Evolutionary conservation across 2,329 filamentous ascomycete species (phyloP).

Genomic region (Xylaria arbuscula): DNA sequence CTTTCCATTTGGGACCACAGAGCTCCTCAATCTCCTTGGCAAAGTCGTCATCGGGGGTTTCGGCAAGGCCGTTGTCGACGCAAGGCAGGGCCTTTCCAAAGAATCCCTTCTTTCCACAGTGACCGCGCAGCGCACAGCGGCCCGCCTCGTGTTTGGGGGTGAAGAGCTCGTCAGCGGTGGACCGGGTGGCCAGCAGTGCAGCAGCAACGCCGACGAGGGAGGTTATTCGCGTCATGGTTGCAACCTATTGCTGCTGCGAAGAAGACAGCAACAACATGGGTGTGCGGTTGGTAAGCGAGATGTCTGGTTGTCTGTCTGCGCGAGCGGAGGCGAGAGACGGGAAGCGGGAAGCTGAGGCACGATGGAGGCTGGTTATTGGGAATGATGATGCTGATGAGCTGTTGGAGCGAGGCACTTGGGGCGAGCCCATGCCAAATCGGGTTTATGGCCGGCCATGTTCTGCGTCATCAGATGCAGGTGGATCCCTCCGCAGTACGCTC

Average conservation of each 20-base stretch:
- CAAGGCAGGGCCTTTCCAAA: conserved; percentile 93
- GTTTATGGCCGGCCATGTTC: conserved; percentile 16
- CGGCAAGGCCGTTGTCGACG: conserved; percentile 86
- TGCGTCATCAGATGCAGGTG: conserved; percentile 33
- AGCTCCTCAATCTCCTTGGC: conserved; percentile 83
- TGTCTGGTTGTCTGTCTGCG: conserved; percentile 23
- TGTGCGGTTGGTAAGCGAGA: conserved; percentile 12
- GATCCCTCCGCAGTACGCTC: conserved; percentile 2
- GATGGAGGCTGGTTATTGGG: conserved; percentile 1
- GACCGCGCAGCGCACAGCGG: conserved; percentile 88
- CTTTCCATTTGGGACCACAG: conserved; percentile 87
- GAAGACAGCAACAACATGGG: conserved; percentile 39
- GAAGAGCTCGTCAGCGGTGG: conserved; percentile 49
- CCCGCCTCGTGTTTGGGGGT: conserved; percentile 83
- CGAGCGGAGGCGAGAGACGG: neutral
- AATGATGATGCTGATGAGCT: conserved; percentile 21
- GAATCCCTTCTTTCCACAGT: conserved; percentile 90
- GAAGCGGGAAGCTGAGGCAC: neutral
- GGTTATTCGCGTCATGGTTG: conserved; percentile 54
- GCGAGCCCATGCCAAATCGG: conserved; percentile 25
- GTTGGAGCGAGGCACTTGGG: conserved; percentile 10
- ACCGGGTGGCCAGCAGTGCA: conserved; percentile 50
- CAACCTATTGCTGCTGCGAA: conserved; percentile 41
- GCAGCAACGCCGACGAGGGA: conserved; percentile 50
- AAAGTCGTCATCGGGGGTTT: conserved; percentile 76